Base-by-base conservation (phyloP, 345 rosid genomes). In the Turritis glabra region DNA sequence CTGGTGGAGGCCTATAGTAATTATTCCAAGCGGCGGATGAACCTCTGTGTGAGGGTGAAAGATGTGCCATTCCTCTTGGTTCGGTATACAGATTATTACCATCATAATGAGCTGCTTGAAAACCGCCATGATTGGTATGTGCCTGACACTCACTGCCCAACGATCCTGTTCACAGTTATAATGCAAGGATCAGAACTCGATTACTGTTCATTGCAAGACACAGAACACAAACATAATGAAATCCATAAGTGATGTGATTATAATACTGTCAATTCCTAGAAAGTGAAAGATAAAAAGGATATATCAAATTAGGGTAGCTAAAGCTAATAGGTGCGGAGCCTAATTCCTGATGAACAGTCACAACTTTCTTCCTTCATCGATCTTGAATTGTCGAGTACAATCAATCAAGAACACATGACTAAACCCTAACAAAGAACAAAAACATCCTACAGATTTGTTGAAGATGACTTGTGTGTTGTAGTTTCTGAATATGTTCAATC, bases 31-130 rank as follows among this genome's bases (percentile, higher is more conserved):
- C 53, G 29, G 62, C 65, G 18, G 85, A 78, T 56, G 83, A 25
- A 32, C 88, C 87, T 70, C 79, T 84, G 56, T 80, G 75, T 77
- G 87, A 69, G 38, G 86, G 84, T 46, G 73, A 66, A 23, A 83
- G 69, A 77, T 74, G 69, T 50, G 71, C 30, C 60, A 73, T 65
- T 23, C 80, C 80, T 79, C 89, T 81, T 7, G 83, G 90, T 71
- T 71, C 77, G 37, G 55, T 54, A 46, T 52, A 73, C 68, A 66
- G 46, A 73, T 73, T 69, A 68, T 61, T 15, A 37, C 53, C 74
- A 59, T 51, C 55, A 67, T 64, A 81, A 43, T 83, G 84, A 63
- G 82, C 72, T 51, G 77, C 65, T 79, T 71, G 86, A 81, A 81
- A 72, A 73, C 79, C 52, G 19, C 83, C 78, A 46, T 77, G 81